Evolutionary conservation across 495 filamentous ascomycete species (phyloP), one percentile per base, ranked within the genome.

Genomic region (Tuber aestivum): DNA sequence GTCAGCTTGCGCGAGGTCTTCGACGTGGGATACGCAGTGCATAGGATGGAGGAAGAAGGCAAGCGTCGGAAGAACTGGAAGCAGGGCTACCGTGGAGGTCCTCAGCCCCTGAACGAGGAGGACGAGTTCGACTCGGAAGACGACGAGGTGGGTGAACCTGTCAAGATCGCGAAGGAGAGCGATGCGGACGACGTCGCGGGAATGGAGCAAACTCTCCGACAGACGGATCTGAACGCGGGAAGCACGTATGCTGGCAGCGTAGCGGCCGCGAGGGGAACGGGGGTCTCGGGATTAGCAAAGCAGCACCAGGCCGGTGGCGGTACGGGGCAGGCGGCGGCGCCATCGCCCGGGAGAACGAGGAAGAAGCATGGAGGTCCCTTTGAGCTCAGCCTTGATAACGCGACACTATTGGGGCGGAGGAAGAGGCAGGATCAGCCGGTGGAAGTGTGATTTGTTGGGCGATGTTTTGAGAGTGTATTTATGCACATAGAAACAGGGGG

Each of bases 1-100:
- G 91, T 98, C 84, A 97, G 97, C 82, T 87, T 99, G 35, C 92
- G 95, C 71, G 95, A 99, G 82, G 93, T 98, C 21, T 99, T 99
- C 79, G 95, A 99, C 82, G 95, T 99, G 71, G 91, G 93, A 45
- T 98, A 99, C 81, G 93, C 95, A 37, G 95, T 99, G 23, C 95
- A 98, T 82, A 88, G 95, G 42, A 93, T 98, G 84, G 95, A 97
- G 84, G 95, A 99, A 84, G 95, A 98, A 84, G 90, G 89, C 81
- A 98, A 97, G 84, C 91, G 94, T 45, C 89, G 93, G 48, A 97
- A 94, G 85, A 91, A 89, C 92, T 82, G 91, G 91, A 78, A 83
- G 81, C 81, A 89, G 86, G 84, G 88, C 81, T 92, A 90, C 83
- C 88, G 90, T 41, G 89, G 88, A 44, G 86, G 85, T 32, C 88